Percentiles rank a stretch among this genome's conserved stretches.
phyloP scores from a whole-genome alignment of 495 filamentous ascomycete genomes.

The Cryomyces minteri region DNA sequence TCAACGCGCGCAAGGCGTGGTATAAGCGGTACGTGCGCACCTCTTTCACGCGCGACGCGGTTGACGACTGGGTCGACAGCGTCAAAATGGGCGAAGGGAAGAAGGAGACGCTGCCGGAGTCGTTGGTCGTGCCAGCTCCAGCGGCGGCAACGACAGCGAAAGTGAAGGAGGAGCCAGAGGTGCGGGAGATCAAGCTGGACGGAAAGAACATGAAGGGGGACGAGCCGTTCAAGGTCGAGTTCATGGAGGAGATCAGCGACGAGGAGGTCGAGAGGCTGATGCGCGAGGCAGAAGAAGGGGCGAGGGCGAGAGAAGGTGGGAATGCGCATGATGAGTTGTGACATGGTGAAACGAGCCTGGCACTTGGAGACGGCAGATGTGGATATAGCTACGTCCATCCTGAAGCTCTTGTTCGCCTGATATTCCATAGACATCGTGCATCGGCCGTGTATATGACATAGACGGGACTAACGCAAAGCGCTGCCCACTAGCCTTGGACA shows the following conservation, averaged over 20 bases:
- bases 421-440: too few species aligned
- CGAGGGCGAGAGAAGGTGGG: not conserved
- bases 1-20: slow-evolving; percentile 77
- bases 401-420: too few species aligned
- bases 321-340: not conserved
- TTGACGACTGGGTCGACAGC: slow-evolving; percentile 77
- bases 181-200: slow-evolving; percentile 2
- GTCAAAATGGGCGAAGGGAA: slow-evolving; percentile 70
- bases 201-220: slow-evolving; percentile 3
- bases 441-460: too few species aligned
- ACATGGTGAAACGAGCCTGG: too few species aligned
- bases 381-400: too few species aligned
- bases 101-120: slow-evolving; percentile 67
- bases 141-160: too few species aligned
- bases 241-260: not conserved
- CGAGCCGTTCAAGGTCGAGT: not conserved
- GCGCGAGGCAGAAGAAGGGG: too few species aligned
- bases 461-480: too few species aligned
- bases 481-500: too few species aligned
- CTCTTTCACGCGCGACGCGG: slow-evolving; percentile 34
- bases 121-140: slow-evolving; percentile 27
- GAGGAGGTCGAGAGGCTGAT: too few species aligned
- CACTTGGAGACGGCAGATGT: too few species aligned
- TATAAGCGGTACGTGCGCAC: slow-evolving; percentile 47
- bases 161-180: slow-evolving; percentile 21